Evolutionary conservation across 2,329 filamentous ascomycete species (phyloP).

Genomic region (Mollisia scopiformis): DNA sequence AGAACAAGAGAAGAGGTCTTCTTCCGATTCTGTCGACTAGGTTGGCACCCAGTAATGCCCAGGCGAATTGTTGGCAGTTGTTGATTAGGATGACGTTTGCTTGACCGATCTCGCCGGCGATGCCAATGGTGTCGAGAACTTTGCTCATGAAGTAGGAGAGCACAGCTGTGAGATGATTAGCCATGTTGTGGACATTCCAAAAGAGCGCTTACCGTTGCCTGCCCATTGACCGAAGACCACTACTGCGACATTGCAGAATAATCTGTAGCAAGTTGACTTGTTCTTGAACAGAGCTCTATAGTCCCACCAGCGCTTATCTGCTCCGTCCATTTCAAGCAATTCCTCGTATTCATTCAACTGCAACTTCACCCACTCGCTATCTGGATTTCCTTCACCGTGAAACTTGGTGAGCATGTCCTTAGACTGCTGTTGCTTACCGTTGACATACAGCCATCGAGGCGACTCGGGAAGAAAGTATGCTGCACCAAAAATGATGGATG

Average conservation of each 20-base stretch:
- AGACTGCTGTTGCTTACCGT: conserved; percentile 55
- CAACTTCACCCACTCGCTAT: conserved; percentile 54
- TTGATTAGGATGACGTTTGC: conserved; percentile 59
- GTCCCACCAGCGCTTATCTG: conserved; percentile 59
- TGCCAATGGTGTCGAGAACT: conserved; percentile 54
- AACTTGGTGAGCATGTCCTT: conserved; percentile 56
- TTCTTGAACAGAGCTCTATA: conserved; percentile 56
- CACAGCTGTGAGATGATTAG: conserved; percentile 29
- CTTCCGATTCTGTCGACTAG: conserved; percentile 61
- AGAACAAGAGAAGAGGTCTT: conserved; percentile 56
- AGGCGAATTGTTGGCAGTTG: conserved; percentile 56
- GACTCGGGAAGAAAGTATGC: conserved; percentile 63
- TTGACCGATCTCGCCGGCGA: conserved; percentile 48
- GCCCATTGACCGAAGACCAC: conserved; percentile 56
- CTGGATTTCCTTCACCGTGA: conserved; percentile 53
- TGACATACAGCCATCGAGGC: conserved; percentile 63
- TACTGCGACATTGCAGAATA: conserved; percentile 54
- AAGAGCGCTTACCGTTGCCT: conserved; percentile 36
- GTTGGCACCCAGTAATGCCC: conserved; percentile 56
- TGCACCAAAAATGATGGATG: conserved; percentile 48
- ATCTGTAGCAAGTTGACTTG: conserved; percentile 49
- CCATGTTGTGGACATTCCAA: background rate
- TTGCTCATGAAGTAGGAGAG: conserved; percentile 58
- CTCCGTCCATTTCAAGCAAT: conserved; percentile 49
- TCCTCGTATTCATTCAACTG: conserved; percentile 52